phyloP scores from a whole-genome alignment of 345 rosid species.

The Kandelia obovata region DNA sequence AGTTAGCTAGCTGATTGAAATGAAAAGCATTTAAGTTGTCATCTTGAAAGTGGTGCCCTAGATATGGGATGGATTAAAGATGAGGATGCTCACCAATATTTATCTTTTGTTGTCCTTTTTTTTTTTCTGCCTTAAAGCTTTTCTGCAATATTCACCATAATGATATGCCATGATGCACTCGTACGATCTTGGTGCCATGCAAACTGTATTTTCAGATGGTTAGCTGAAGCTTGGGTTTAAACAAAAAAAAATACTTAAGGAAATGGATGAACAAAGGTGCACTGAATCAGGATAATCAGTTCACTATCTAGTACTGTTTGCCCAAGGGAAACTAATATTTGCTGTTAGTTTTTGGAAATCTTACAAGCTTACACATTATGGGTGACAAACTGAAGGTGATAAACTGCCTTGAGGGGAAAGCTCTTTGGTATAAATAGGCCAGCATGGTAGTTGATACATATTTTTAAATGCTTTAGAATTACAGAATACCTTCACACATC shows the following conservation, averaged over 20 bases:
- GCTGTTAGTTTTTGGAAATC: background rate
- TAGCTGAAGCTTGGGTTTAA: background rate
- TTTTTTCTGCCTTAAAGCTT: no score
- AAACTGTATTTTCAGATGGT: background rate
- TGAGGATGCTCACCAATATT: background rate
- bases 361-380: background rate
- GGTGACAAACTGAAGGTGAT: background rate
- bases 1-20: conserved; percentile 4
- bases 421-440: background rate
- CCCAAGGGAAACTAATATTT: no score
- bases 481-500: no score
- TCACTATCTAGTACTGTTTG: no score
- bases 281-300: no score
- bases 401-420: background rate
- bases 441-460: no score
- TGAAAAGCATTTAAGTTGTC: background rate
- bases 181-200: no score
- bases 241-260: background rate
- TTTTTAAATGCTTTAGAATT: no score
- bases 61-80: background rate
- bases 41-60: background rate
- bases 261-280: no score
- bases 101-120: no score
- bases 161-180: no score
- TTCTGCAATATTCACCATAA: no score